Conservation (phyloP, 73 alveolate species). For the Paramecium tetraurelia region DNA sequence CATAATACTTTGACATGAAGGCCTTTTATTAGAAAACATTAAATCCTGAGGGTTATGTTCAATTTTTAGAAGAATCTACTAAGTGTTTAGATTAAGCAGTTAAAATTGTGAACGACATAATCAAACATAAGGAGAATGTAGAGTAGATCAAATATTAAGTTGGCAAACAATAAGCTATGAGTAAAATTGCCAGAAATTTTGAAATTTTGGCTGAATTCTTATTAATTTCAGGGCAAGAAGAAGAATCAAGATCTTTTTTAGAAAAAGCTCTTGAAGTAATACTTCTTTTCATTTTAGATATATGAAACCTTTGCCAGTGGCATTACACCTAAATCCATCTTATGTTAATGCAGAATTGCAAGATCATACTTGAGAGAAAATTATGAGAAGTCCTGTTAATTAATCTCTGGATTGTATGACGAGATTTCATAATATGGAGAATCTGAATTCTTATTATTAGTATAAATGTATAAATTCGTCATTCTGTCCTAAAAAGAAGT, state of each 20-base stretch:
- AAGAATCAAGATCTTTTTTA: conserved; percentile 1
- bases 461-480: background rate
- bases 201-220: background rate
- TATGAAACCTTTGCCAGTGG: background rate
- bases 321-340: background rate
- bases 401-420: background rate
- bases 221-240: background rate
- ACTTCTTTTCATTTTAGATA: background rate
- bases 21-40: background rate
- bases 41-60: background rate
- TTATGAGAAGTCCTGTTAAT: background rate
- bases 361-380: background rate
- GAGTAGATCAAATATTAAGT: background rate
- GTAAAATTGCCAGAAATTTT: conserved; percentile 20
- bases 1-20: background rate
- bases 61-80: background rate
- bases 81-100: background rate
- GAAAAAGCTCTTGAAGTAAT: conserved; percentile 18
- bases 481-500: background rate
- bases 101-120: background rate
- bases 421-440: background rate
- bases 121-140: background rate
- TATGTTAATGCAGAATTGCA: conserved; percentile 30
- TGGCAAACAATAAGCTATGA: background rate
- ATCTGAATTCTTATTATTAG: background rate